Base-by-base conservation (phyloP, 495 filamentous ascomycete genomes). In the Melanomma pulvis-pyrius region DNA sequence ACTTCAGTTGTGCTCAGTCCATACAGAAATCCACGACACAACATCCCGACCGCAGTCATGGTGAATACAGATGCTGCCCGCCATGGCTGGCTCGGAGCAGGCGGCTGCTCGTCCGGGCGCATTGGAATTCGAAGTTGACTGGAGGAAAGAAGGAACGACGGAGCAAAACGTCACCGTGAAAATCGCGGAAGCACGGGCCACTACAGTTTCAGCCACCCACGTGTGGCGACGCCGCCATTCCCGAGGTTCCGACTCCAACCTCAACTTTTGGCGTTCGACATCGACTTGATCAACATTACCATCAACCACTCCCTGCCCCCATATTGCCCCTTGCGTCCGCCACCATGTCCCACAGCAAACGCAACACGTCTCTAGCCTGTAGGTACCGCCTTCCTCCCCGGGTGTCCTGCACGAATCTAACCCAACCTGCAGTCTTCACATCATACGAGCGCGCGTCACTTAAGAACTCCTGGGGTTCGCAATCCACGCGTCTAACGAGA, bases 381-480 rank as follows among this genome's bases (percentile, higher is more conserved):
- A 48, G 29, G 56, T 21, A 26, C 32, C 19, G 25, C 39, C 21
- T n/a, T 25, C 32, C 48, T 2, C 17, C 59, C 30, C 22, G n/a
- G n/a, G n/a, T n/a, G n/a, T n/a, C n/a, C n/a, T n/a, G n/a, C n/a
- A n/a, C n/a, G n/a, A n/a, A n/a, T 12, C 24, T 29, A 97, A 83
- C 88, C 92, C 67, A 97, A 97, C 80, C 97, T 93, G 92, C 61
- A 21, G 91, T 97, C 78, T 98, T 97, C 82, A 98, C 94, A 63
- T 88, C 93, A 53, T 87, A 97, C 78, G 94, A 98, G 79, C 89
- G 94, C 52, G 81, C 82, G 60, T 85, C 91, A 36, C 88, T 96
- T 34, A 89, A 90, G 72, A 78, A 83, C 24, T 84, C 85, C 59
- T 98, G 96, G 90, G 88, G 88, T 73, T 85, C 89, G 7, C 91